phyloP scores from a whole-genome alignment of 768 basidiomycete genomes.

The Amanita fuliginea region DNA sequence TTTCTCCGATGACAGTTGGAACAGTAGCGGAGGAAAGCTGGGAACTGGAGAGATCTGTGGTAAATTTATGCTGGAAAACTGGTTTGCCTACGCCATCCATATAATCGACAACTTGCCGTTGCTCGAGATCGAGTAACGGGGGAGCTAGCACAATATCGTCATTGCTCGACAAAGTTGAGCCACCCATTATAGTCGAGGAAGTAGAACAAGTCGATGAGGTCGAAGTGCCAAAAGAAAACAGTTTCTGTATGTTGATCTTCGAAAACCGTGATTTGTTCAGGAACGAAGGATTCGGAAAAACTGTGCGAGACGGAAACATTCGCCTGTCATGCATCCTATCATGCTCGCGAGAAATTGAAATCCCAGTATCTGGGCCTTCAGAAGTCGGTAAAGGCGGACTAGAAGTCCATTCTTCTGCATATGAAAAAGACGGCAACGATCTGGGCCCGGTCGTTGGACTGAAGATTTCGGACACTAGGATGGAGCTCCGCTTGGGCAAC shows the following conservation, averaged over 20 bases:
- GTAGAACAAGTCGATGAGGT: background rate
- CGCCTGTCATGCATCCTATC: background rate
- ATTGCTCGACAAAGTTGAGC: background rate
- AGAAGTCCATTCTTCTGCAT: conserved; percentile 18
- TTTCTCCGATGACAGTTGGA: background rate
- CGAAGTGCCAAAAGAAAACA: conserved; percentile 24
- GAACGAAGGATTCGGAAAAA: conserved; percentile 23
- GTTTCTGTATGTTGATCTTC: conserved; percentile 23
- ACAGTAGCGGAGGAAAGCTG: background rate
- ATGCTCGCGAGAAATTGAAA: background rate
- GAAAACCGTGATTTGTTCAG: conserved; percentile 26
- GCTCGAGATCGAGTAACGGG: background rate
- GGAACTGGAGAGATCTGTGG: background rate
- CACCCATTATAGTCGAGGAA: background rate
- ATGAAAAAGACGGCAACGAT: conserved; percentile 14
- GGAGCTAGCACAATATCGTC: background rate
- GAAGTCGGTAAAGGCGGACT: conserved; percentile 5
- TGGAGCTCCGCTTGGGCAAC: conserved; percentile 26
- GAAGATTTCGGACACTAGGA: conserved; percentile 28
- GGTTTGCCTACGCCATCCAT: background rate
- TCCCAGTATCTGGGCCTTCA: conserved; percentile 9
- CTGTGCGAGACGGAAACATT: conserved; percentile 12
- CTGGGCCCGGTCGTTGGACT: conserved; percentile 12
- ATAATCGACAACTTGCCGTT: background rate
- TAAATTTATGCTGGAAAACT: background rate